Base-by-base conservation (phyloP, 1,139 yeast genomes). In the Suhomyces wounanorum region DNA sequence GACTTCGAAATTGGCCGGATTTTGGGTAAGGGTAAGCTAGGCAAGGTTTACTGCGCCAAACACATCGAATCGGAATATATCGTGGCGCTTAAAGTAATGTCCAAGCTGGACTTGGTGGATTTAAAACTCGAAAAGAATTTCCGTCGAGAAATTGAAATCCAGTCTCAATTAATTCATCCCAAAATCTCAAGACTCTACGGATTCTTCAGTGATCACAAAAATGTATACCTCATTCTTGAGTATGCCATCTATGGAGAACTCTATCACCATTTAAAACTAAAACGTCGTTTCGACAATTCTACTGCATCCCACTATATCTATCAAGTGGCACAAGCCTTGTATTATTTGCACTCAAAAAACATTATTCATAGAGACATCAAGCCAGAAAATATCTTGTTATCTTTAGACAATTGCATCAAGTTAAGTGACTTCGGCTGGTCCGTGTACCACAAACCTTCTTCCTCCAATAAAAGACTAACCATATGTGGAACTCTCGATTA, bases 351-450 rank as follows among this genome's bases (percentile, higher is more conserved):
- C 69, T 72, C 80, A 42, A 87, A 86, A 60, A 82, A 85, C 57
- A 85, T 92, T 43, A 88, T 94, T 33, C 99, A 94, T 64, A 78
- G 99, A 53, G 99, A 92, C 65, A 81, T 92, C 56, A 92, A 92
- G 65, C 97, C 97, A 0, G 98, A 92, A 64, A 92, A 92, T 60
- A 87, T 92, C 47, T 70, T 92, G 47, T 72, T 92, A 9, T 89
- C 90, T 7, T 78, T 84, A 50, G 82, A 89, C 62, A 88, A 90
- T 58, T 77, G 78, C 36, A 77, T 92, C 47, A 91, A 90, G 63
- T 78, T 94, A 42, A 87, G 97, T 41, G 99, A 94, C 68, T 94
- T 94, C 68, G 99, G 99, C 11, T 94, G 98, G 98, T 88, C 96
- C 52, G 96, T 92, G 0, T 64, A 65, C 31, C 55, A 50, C 14